phyloP scores from a whole-genome alignment of 2,329 filamentous ascomycete species.

The Colletotrichum lindemuthianum region DNA sequence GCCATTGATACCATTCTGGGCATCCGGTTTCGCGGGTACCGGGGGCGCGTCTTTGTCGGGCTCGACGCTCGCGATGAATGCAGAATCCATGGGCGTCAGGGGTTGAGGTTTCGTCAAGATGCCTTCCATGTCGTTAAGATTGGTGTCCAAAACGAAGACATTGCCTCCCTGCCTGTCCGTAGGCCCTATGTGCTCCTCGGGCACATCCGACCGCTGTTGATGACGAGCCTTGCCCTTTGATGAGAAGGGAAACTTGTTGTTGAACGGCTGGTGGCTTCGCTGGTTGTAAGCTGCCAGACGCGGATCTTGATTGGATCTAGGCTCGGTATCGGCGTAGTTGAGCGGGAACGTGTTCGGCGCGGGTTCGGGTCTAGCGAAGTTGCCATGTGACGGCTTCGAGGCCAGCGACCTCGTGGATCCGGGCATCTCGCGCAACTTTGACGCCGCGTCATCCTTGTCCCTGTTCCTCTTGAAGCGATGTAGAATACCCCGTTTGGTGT shows the following conservation, averaged over 20 bases:
- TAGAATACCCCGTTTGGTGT: slow-evolving; percentile 60
- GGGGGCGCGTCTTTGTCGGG: slow-evolving; percentile 51
- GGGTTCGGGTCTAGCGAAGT: slow-evolving; percentile 53
- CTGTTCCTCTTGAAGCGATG: slow-evolving; percentile 62
- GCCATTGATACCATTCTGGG: slow-evolving; percentile 41
- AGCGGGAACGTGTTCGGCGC: slow-evolving; percentile 50
- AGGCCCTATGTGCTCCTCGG: slow-evolving; percentile 68
- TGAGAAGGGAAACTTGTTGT: slow-evolving; percentile 70
- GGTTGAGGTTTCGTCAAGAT: slow-evolving; percentile 80
- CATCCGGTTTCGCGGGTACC: slow-evolving; percentile 29
- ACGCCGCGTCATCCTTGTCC: slow-evolving; percentile 62
- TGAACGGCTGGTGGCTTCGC: slow-evolving; percentile 63
- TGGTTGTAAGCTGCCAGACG: slow-evolving; percentile 34
- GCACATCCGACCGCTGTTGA: slow-evolving; percentile 59
- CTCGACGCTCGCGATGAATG: slow-evolving; percentile 56
- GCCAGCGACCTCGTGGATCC: slow-evolving; percentile 64
- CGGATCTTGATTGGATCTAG: slow-evolving; percentile 44
- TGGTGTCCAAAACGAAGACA: slow-evolving; percentile 84
- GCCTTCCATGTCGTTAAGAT: slow-evolving; percentile 90
- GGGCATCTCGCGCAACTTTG: slow-evolving; percentile 59
- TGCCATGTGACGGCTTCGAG: slow-evolving; percentile 58
- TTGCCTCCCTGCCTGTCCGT: slow-evolving; percentile 65
- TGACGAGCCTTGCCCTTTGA: slow-evolving; percentile 61
- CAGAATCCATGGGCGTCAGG: slow-evolving; percentile 75
- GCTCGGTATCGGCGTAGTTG: slow-evolving; percentile 42